Evolutionary conservation across 371 early-diverging fungal genomes (phyloP), one percentile per base, ranked within the genome.

Genomic region (Mucor racemosus): DNA sequence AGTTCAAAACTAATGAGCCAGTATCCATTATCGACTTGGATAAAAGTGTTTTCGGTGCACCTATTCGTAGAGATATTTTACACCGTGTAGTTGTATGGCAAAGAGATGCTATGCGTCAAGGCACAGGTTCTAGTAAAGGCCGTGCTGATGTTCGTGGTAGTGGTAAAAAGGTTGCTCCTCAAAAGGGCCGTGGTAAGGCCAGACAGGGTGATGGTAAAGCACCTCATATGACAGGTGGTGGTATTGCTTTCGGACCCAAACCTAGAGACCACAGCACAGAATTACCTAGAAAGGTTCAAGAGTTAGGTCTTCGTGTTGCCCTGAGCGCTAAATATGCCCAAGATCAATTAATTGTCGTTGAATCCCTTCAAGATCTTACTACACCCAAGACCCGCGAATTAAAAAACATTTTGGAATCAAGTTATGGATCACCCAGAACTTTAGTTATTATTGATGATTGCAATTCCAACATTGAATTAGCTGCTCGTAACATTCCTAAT

Each of bases 171-270:
- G 77, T 77, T 10, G 86, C 89, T 38, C 92, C 92, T 31, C 98
- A 98, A 78, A 98, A 98, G 81, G 97, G 97, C 7, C 85, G 95
- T 46, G 98, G 98, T 77, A 87, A 83, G 70, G 97, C 98, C 14
- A 87, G 98, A 71, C 90, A 93, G 19, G 96, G 97, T 44, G 90
- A 94, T 13, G 68, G 86, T 39, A 85, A 96, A 36, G 94, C 96
- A 26, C 95, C 97, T 41, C 96, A 96, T 67, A 90, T 88, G 71
- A 85, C 89, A 44, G 97, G 97, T 78, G 98, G 98, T 81, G 96
- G 93, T 67, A 81, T 87, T 67, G 95, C 89, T 0, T 95, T 94
- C 74, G 97, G 96, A 7, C 97, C 97, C 19, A 87, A 90, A 55
- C 96, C 97, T 0, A 87, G 95, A 59, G 88, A 90, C 73, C 92